These are phyloP conservation scores for Linum usitatissimum DNA, from an alignment of 345 rosid genomes.

Conservation along the genomic window DNA sequence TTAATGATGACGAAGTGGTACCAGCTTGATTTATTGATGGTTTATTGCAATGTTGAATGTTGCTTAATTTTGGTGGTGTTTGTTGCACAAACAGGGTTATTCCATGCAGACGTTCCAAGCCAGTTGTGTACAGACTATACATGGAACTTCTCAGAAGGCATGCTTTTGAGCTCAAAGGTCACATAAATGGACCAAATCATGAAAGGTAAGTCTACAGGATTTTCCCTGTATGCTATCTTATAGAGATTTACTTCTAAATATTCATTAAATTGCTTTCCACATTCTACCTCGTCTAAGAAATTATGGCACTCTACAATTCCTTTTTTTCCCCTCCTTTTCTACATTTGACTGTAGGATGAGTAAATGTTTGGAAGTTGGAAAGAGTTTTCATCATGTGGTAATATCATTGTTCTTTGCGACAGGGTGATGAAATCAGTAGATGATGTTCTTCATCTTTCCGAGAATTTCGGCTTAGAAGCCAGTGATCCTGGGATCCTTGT, in stretches of 20 bases:
- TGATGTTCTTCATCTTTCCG: conserved; percentile 6
- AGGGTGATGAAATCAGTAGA: conserved; percentile 8
- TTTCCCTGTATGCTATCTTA: not conserved
- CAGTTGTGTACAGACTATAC: conserved; percentile 6
- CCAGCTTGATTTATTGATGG: not conserved
- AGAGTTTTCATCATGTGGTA: not conserved
- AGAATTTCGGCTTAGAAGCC: conserved; percentile 4
- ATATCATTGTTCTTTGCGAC: not conserved
- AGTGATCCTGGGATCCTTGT: conserved; percentile 8
- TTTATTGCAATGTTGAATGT: not conserved
- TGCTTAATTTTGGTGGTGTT: not conserved
- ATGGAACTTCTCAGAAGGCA: conserved; percentile 7
- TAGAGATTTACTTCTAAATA: too few relatives aligned
- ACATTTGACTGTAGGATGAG: not conserved
- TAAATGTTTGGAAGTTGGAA: not conserved
- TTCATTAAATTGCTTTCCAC: too few relatives aligned
- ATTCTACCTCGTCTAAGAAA: not conserved
- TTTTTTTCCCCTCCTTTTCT: not conserved
- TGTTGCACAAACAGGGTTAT: conserved; percentile 1
- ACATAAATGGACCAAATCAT: not conserved
- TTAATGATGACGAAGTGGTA: not conserved
- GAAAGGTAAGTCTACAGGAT: conserved; percentile 2
- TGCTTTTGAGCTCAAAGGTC: conserved; percentile 2
- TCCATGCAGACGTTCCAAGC: conserved; percentile 6
- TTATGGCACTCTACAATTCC: not conserved